Evolutionary conservation across 2,329 filamentous ascomycete species (phyloP).

Genomic region (Colletotrichum lupini): DNA sequence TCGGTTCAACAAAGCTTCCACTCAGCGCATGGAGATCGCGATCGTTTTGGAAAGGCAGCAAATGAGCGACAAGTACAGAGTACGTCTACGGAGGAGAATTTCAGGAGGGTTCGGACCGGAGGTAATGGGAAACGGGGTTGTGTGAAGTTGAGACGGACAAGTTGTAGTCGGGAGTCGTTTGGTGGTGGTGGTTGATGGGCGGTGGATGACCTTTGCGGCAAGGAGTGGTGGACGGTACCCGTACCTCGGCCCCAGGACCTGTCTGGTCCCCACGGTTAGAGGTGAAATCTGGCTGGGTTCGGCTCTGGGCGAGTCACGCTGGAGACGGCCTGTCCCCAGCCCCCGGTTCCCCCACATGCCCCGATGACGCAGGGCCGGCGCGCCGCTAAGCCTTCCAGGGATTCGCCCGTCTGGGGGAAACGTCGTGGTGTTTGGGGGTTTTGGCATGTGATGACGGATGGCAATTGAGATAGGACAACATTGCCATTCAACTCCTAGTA

Average conservation of each 20-base stretch:
- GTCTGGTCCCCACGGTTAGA: slow-evolving; percentile 14
- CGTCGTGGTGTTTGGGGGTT: slow-evolving; percentile 3
- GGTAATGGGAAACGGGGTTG: background rate
- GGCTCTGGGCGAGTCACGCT: background rate
- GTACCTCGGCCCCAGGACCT: slow-evolving; percentile 26
- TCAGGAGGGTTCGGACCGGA: background rate
- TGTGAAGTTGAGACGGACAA: background rate
- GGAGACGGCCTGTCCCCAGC: background rate
- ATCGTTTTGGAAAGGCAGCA: background rate
- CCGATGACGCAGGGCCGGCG: slow-evolving; percentile 31
- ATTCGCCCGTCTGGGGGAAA: slow-evolving; percentile 30
- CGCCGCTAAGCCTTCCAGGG: slow-evolving; percentile 21
- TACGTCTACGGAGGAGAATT: background rate
- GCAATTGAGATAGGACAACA: slow-evolving; percentile 16
- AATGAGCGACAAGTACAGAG: slow-evolving; percentile 1
- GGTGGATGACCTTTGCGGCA: slow-evolving; percentile 8
- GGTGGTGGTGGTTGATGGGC: slow-evolving; percentile 2
- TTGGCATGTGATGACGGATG: slow-evolving; percentile 34
- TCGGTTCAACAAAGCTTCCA: background rate
- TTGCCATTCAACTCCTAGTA: background rate
- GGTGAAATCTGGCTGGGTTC: background rate
- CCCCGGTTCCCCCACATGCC: slow-evolving; percentile 32
- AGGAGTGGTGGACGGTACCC: background rate
- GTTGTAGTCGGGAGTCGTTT: no score
- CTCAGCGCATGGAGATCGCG: slow-evolving; percentile 19